Percentiles rank a stretch among this genome's conserved stretches.
Evolutionary conservation across 2,329 filamentous ascomycete species (phyloP).

Genomic region (Aspergillus fructus): DNA sequence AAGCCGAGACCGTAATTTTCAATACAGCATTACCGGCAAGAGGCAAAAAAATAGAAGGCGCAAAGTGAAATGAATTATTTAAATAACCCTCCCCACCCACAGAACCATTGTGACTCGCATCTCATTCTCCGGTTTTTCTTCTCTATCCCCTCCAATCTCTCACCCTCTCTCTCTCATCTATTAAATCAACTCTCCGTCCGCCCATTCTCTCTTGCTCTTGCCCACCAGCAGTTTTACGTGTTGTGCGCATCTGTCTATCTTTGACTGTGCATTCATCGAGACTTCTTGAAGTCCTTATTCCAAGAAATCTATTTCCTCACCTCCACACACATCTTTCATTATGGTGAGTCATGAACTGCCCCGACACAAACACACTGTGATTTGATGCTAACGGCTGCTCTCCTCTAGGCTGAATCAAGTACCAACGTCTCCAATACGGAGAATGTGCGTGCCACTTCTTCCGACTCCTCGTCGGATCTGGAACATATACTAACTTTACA

Average conservation of each 20-base stretch:
- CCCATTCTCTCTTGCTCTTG: conserved; percentile 12
- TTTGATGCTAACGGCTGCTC: conserved; percentile 23
- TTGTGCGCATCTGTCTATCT: conserved; percentile 12
- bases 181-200: conserved; percentile 24
- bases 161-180: conserved; percentile 14
- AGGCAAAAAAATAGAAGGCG: conserved; percentile 16
- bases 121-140: conserved; percentile 16
- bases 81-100: conserved; percentile 20
- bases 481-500: conserved; percentile 41
- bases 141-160: conserved; percentile 18
- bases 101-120: conserved; percentile 16
- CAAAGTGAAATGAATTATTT: conserved; percentile 20
- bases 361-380: background rate
- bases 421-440: conserved; percentile 46
- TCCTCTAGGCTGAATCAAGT: conserved; percentile 46
- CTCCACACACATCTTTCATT: conserved; percentile 12
- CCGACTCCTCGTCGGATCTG: conserved; percentile 29
- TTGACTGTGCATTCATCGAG: conserved; percentile 1
- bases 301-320: conserved; percentile 13
- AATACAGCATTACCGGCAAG: conserved; percentile 8
- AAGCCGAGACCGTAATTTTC: conserved; percentile 18
- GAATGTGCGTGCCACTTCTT: conserved; percentile 41
- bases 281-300: background rate
- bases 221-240: conserved; percentile 15
- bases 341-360: conserved; percentile 11